A percentile compares a stretch with the other conserved stretches of the same genome.
These are phyloP conservation scores for Chrysopogon serrulatus DNA, from an alignment of 176 grass and related monocot genomes.

Conservation along the genomic window DNA sequence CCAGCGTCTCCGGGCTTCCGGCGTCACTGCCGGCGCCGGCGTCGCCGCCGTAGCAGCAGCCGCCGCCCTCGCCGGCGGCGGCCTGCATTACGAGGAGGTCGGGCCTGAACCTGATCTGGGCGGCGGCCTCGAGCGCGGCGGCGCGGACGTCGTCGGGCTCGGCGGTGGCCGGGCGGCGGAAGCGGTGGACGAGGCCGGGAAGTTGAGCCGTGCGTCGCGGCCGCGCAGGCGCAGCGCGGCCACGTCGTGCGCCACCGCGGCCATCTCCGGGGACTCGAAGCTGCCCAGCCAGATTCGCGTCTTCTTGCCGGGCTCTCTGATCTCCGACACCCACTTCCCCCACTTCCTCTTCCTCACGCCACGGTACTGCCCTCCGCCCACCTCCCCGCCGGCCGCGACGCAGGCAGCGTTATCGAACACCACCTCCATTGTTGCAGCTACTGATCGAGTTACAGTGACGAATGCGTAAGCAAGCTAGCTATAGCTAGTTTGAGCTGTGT, in stretches of 20 bases:
- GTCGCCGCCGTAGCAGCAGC: neutral
- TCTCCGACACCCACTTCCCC: slow-evolving; percentile 95
- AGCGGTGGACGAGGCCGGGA: slow-evolving; percentile 50
- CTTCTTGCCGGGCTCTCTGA: slow-evolving; percentile 98
- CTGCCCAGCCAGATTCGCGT: slow-evolving; percentile 95
- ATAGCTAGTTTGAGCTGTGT: too few relatives aligned
- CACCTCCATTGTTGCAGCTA: slow-evolving; percentile 18
- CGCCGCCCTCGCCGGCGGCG: neutral
- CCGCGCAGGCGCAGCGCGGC: slow-evolving; percentile 66
- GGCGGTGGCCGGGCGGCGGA: slow-evolving; percentile 63
- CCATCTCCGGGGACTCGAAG: slow-evolving; percentile 94
- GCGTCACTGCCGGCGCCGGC: neutral
- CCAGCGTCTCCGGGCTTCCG: neutral
- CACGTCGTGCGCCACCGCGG: slow-evolving; percentile 88
- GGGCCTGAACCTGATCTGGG: slow-evolving; percentile 42
- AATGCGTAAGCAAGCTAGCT: too few relatives aligned
- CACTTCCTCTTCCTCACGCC: slow-evolving; percentile 97
- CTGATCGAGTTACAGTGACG: neutral
- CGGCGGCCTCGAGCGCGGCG: slow-evolving; percentile 75
- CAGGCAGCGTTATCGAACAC: neutral
- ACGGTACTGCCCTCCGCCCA: slow-evolving; percentile 36
- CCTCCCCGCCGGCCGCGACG: neutral
- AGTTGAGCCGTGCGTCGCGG: slow-evolving; percentile 67
- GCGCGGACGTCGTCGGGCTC: slow-evolving; percentile 74
- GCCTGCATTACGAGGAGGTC: slow-evolving; percentile 18